A percentile compares a stretch with the other conserved stretches of the same genome.
phyloP scores from a whole-genome alignment of 768 basidiomycete species.

The Termitomyces sp. region DNA sequence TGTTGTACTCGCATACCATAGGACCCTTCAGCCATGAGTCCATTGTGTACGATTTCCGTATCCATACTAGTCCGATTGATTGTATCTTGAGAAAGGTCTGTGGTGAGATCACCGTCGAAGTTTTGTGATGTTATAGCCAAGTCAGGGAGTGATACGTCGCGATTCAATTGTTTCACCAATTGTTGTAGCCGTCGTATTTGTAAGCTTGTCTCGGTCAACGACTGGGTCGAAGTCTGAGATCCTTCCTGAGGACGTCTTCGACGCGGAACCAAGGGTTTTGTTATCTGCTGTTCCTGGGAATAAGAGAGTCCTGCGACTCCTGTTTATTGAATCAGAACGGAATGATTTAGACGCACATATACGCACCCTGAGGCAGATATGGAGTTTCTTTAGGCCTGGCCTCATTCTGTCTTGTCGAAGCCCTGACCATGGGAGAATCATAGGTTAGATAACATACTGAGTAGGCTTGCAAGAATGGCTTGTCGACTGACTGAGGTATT shows the following conservation, averaged over 20 bases:
- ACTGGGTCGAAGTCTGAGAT: background rate
- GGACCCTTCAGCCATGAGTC: background rate
- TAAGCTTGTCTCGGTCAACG: background rate
- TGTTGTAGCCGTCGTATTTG: background rate
- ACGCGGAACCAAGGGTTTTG: background rate
- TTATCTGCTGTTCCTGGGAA: background rate
- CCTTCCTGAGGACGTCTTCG: background rate
- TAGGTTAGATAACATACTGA: background rate
- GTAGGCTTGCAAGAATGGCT: background rate
- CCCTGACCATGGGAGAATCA: background rate
- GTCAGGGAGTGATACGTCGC: background rate
- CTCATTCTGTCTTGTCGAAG: background rate
- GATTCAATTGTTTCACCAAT: background rate
- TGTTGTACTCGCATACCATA: slow-evolving; percentile 4
- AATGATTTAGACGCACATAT: background rate
- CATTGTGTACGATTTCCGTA: background rate
- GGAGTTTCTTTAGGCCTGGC: background rate
- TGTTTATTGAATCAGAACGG: background rate
- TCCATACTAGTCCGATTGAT: too few relatives aligned
- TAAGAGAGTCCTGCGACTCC: background rate
- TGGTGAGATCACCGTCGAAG: too few relatives aligned
- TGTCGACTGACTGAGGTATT: background rate
- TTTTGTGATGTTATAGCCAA: background rate
- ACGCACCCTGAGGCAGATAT: too few relatives aligned
- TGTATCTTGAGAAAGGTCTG: background rate